These are phyloP conservation scores for Heliamphora pulchella DNA, from an alignment of 179 eudicot species.

Conservation along the genomic window DNA sequence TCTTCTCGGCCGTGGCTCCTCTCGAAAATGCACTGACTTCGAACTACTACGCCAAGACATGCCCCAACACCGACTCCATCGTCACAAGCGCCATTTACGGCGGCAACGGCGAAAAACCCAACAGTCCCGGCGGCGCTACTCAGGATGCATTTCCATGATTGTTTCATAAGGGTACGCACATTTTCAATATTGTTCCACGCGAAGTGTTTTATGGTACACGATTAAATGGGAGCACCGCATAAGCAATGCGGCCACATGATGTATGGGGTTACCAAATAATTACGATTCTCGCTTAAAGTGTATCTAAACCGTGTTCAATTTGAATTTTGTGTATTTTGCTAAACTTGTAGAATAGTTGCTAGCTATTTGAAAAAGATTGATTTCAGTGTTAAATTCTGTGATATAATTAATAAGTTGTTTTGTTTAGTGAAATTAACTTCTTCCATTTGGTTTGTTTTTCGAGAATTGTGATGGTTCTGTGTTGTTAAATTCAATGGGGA, in stretches of 20 bases:
- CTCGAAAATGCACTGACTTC: conserved; percentile 39
- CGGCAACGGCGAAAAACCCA: conserved; percentile 34
- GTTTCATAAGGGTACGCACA: conserved; percentile 51
- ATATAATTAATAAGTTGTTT: no score
- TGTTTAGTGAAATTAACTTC: background rate
- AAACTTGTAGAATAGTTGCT: no score
- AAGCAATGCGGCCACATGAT: no score
- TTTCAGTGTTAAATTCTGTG: no score
- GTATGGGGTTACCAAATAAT: no score
- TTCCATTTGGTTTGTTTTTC: background rate
- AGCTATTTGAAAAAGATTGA: no score
- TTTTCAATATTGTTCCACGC: no score
- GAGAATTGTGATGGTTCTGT: conserved; percentile 83
- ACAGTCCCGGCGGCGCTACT: conserved; percentile 61
- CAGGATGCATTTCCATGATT: conserved; percentile 83
- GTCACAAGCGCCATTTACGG: conserved; percentile 34
- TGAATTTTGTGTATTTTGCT: no score
- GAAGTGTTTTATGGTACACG: no score
- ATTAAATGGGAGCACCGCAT: no score
- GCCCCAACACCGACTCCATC: conserved; percentile 43
- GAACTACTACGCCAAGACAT: conserved; percentile 49
- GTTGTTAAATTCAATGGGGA: conserved; percentile 47
- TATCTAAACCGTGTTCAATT: no score
- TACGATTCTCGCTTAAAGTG: no score
- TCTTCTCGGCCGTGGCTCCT: conserved; percentile 19